Evolutionary conservation across 2,329 filamentous ascomycete species (phyloP).

Genomic region (Stachybotrys chartarum): DNA sequence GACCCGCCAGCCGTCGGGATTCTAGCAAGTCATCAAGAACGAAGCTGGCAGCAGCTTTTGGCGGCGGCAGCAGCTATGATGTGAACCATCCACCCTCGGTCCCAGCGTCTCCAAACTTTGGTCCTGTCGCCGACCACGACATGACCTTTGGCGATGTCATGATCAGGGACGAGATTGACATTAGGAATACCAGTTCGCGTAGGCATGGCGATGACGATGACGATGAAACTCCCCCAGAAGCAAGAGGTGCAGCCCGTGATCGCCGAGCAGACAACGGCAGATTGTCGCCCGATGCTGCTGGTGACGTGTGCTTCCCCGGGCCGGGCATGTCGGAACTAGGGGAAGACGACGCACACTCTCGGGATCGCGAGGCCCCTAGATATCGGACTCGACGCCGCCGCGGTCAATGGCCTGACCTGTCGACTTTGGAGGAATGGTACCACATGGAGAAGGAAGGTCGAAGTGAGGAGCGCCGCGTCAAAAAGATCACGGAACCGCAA

Average conservation of each 20-base stretch:
- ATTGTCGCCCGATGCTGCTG: conserved; percentile 60
- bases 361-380: conserved; percentile 29
- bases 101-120: conserved; percentile 52
- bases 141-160: conserved; percentile 63
- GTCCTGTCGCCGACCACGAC: conserved; percentile 39
- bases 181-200: conserved; percentile 22
- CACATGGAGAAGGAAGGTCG: conserved; percentile 77
- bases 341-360: conserved; percentile 60
- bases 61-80: conserved; percentile 45
- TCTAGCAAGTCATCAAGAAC: conserved; percentile 46
- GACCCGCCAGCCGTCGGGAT: conserved; percentile 33
- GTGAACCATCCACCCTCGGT: conserved; percentile 64
- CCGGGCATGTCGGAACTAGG: conserved; percentile 66
- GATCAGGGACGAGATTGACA: conserved; percentile 57
- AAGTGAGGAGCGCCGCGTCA: conserved; percentile 74
- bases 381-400: conserved; percentile 49
- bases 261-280: conserved; percentile 19
- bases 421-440: conserved; percentile 82
- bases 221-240: conserved; percentile 17
- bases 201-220: conserved; percentile 22
- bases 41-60: conserved; percentile 25
- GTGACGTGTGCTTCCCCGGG: conserved; percentile 89
- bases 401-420: conserved; percentile 78
- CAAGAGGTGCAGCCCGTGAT: conserved; percentile 14
- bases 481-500: conserved; percentile 90